Percentiles rank a stretch among this genome's conserved stretches.
Conservation (phyloP, 1,139 yeast genomes). For the Scheffersomyces titani region DNA sequence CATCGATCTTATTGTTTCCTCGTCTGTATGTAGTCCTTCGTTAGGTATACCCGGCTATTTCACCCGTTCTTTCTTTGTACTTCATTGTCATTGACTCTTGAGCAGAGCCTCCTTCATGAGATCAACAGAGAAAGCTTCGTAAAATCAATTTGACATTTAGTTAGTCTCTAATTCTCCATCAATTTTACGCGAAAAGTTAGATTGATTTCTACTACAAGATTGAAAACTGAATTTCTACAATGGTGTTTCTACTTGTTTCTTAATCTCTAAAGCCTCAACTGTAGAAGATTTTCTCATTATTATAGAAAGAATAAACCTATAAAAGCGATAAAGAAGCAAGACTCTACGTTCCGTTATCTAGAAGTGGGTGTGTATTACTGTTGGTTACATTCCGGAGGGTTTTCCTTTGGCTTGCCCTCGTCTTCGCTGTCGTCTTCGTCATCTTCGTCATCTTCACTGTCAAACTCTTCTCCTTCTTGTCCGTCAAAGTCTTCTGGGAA, state of each 20-base stretch:
- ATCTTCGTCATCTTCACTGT: conserved; percentile 48
- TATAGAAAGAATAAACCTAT: not conserved
- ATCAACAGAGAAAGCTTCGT: no score
- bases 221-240: no score
- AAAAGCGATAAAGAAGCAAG: not conserved
- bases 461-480: conserved; percentile 46
- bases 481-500: conserved; percentile 47
- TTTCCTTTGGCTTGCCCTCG: conserved; percentile 47
- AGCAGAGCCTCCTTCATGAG: no score
- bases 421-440: conserved; percentile 46
- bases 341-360: not conserved
- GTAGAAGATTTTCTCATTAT: not conserved
- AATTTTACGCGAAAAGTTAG: no score
- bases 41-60: no score
- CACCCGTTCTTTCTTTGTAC: no score
- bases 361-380: conserved; percentile 25
- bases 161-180: no score
- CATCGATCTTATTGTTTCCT: not conserved
- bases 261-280: not conserved
- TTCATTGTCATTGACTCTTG: no score
- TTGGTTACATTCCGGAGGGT: conserved; percentile 89
- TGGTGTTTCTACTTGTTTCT: not conserved
- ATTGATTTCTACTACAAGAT: no score
- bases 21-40: not conserved
- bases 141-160: no score